Conservation (phyloP, 495 filamentous ascomycete species). For the Aspergillus egyptiacus region DNA sequence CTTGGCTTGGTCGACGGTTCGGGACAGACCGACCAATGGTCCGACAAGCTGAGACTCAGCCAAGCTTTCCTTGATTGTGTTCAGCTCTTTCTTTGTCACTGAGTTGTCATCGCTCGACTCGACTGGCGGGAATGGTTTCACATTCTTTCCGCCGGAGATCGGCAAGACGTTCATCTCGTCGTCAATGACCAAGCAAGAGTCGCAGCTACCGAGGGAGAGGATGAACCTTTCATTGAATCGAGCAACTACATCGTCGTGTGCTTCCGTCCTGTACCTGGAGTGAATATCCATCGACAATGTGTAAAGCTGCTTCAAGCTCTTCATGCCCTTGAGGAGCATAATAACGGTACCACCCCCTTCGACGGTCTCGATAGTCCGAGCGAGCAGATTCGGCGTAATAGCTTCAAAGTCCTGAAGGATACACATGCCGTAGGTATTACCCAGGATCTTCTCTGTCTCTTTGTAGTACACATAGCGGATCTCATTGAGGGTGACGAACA, state of each 20-base stretch:
- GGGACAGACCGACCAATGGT: conserved; percentile 73
- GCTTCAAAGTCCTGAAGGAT: conserved; percentile 98
- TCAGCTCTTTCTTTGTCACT: conserved; percentile 67
- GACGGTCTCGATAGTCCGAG: conserved; percentile 93
- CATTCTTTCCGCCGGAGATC: conserved; percentile 90
- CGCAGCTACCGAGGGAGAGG: conserved; percentile 87
- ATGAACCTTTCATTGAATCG: conserved; percentile 98
- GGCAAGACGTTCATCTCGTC: conserved; percentile 97
- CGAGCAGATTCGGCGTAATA: conserved; percentile 91
- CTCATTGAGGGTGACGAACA: conserved; percentile 93
- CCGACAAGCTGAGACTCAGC: conserved; percentile 81
- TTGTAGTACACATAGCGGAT: conserved; percentile 99
- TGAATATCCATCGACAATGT: conserved; percentile 98
- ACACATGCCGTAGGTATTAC: conserved; percentile 98
- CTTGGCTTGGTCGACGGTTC: conserved; percentile 92
- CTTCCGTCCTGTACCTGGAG: conserved; percentile 92
- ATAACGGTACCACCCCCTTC: conserved; percentile 93
- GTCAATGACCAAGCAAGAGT: conserved; percentile 91
- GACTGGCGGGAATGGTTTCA: conserved; percentile 72
- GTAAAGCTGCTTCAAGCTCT: conserved; percentile 92
- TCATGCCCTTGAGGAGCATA: conserved; percentile 92
- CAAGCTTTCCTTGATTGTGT: conserved; percentile 80
- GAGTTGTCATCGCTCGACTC: conserved; percentile 62
- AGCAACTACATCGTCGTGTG: conserved; percentile 89
- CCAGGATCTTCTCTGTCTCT: conserved; percentile 98